Percentiles rank a stretch among this genome's conserved stretches.
Conservation (phyloP, 1,284 basidiomycete genomes). For the Fomitiporia mediterranea region DNA sequence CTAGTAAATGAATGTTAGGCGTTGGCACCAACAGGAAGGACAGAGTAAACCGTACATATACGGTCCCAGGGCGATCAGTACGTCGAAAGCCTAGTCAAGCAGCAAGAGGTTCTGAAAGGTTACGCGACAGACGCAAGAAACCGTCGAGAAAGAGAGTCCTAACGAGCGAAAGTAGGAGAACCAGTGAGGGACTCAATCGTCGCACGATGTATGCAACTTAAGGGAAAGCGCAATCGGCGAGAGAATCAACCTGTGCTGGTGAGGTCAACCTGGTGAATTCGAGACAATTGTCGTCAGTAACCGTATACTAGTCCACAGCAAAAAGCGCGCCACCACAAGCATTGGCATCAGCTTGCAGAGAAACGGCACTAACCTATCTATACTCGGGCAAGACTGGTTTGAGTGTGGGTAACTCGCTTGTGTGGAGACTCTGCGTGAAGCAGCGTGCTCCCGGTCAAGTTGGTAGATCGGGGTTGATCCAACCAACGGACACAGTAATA, state of each 20-base stretch:
- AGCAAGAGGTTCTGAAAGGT: too few species aligned
- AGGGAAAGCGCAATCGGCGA: background rate
- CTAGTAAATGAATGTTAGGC: background rate
- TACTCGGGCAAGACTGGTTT: background rate
- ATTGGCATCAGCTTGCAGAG: background rate
- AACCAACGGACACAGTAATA: background rate
- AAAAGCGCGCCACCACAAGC: background rate
- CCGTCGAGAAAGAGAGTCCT: background rate
- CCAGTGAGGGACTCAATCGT: background rate
- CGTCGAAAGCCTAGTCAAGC: too few species aligned
- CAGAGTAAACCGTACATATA: background rate
- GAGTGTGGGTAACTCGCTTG: background rate
- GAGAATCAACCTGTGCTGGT: conserved; percentile 5
- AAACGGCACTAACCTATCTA: background rate
- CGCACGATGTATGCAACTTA: background rate
- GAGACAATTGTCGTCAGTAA: conserved; percentile 5
- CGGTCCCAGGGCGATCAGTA: too few species aligned
- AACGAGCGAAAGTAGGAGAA: background rate
- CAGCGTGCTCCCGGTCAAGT: background rate
- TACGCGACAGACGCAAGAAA: too few species aligned
- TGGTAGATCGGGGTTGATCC: too few species aligned
- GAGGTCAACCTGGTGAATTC: background rate
- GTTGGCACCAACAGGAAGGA: background rate
- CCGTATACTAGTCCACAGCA: background rate
- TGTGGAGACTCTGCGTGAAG: background rate